Percentiles rank a stretch among this genome's conserved stretches.
These are phyloP conservation scores for Bidens hawaiensis DNA, from an alignment of 140 eudicot species.

Conservation along the genomic window DNA sequence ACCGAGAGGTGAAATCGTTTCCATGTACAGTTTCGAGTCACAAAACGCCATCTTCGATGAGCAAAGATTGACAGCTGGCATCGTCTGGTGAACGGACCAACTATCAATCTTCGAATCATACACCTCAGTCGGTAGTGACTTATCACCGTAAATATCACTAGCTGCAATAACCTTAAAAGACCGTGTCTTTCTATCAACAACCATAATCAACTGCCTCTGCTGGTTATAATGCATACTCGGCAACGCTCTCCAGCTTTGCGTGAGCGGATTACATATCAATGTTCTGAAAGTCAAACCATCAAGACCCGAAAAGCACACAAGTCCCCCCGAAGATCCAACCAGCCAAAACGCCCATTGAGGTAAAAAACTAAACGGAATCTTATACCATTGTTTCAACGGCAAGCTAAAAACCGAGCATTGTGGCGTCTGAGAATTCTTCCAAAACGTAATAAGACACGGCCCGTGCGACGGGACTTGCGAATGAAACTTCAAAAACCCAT, in stretches of 20 bases:
- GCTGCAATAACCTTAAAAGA: constrained; percentile 87
- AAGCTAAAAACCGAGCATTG: constrained; percentile 96
- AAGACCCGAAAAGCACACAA: constrained; percentile 90
- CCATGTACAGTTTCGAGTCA: constrained; percentile 85
- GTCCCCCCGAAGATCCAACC: constrained; percentile 95
- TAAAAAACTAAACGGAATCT: constrained; percentile 74
- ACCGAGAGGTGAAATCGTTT: constrained; percentile 96
- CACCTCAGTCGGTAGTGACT: constrained; percentile 87
- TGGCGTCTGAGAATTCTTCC: constrained; percentile 79
- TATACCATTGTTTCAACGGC: constrained; percentile 93
- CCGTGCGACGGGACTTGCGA: constrained; percentile 98
- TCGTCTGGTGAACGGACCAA: constrained; percentile 89
- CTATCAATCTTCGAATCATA: constrained; percentile 74
- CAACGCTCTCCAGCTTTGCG: constrained; percentile 76
- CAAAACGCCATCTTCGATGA: constrained; percentile 99
- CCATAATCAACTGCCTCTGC: constrained; percentile 91
- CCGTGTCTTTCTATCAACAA: constrained; percentile 73
- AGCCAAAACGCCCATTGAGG: constrained; percentile 97
- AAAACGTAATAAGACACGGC: constrained; percentile 90
- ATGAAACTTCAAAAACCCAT: constrained; percentile 78
- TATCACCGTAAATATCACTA: constrained; percentile 92
- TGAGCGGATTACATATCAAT: constrained; percentile 82
- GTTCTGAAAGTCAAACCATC: constrained; percentile 73
- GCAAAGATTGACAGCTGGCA: constrained; percentile 96
- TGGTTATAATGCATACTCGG: constrained; percentile 93